Evolutionary conservation across 768 basidiomycete species (phyloP), one percentile per base, ranked within the genome.

Genomic region (Rhizopogon vesiculosus): DNA sequence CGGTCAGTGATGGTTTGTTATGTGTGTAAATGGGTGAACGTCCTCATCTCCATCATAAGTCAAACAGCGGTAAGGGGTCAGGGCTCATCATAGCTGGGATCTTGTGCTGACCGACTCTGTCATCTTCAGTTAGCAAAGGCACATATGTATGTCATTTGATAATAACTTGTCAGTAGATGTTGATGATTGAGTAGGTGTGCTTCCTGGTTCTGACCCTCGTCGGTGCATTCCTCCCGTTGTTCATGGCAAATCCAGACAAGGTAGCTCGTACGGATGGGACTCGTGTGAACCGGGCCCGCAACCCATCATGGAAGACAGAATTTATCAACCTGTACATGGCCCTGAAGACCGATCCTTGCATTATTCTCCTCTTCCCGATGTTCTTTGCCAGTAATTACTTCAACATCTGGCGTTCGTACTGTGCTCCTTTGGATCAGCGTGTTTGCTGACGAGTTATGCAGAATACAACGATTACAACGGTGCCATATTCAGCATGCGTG

Each of bases 371-470:
- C 33, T 86, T 90, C 75, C 89, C 89, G 25, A 86, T 89, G 83
- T 89, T 89, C 71, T 80, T 88, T 55, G 80, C 85, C 12, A 85
- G 82, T 40, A 88, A 89, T 66, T 89, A 84, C 83, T 89, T 87
- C 71, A 87, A 87, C 64, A 83, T 86, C 13, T 89, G 85, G 85
- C 86, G 85, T 86, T 57, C 61, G 83, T 70, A 33, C 16, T 70
- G 19, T 22, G 7, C 42, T 53, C 7, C 45, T 53, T 28, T 41
- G 7, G 12, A 18, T 18, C 5, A 51, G 51, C 12, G 13, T 13
- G 31, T 28, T 38, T n/a, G 31, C 53, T 51, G n/a, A 54, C 25
- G 22, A 8, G 7, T 38, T 35, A 4, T 5, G 58, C 56, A 87
- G 84, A 89, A 69, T 89, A 88, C 71, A 89, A 85, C 59, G 84